Percentiles rank a stretch among this genome's conserved stretches.
These are phyloP conservation scores for Protomyces inouyei DNA, from an alignment of 1,139 yeast species.

Conservation along the genomic window DNA sequence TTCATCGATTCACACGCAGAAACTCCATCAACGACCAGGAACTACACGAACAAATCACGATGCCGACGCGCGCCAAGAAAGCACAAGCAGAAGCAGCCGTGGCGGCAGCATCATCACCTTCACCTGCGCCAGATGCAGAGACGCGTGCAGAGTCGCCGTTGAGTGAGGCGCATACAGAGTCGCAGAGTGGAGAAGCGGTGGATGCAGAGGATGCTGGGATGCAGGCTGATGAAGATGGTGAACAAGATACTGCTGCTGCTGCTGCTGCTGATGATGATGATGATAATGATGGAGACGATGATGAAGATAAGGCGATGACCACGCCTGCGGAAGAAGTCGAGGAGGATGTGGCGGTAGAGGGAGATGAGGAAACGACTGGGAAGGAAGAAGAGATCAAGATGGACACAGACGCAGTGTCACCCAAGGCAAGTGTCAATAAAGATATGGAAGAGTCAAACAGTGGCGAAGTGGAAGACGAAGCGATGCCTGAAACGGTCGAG, in stretches of 20 bases:
- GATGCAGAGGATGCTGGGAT: neutral
- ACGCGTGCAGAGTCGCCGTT: neutral
- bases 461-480: neutral
- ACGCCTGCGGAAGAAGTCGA: neutral
- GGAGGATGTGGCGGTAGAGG: neutral
- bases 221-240: neutral
- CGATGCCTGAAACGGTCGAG: neutral
- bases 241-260: neutral
- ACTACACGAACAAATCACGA: neutral
- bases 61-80: neutral
- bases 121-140: neutral
- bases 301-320: neutral
- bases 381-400: neutral
- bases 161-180: slow-evolving; percentile 2
- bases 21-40: no score
- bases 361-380: neutral
- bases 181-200: neutral
- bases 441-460: neutral
- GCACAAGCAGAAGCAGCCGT: neutral
- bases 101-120: neutral
- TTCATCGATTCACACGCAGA: no score
- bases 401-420: neutral
- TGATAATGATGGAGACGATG: neutral
- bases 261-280: neutral
- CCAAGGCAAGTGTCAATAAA: neutral